These are phyloP conservation scores for Globisporangium echinulatum DNA, from an alignment of 352 stramenopile species.

Conservation along the genomic window DNA sequence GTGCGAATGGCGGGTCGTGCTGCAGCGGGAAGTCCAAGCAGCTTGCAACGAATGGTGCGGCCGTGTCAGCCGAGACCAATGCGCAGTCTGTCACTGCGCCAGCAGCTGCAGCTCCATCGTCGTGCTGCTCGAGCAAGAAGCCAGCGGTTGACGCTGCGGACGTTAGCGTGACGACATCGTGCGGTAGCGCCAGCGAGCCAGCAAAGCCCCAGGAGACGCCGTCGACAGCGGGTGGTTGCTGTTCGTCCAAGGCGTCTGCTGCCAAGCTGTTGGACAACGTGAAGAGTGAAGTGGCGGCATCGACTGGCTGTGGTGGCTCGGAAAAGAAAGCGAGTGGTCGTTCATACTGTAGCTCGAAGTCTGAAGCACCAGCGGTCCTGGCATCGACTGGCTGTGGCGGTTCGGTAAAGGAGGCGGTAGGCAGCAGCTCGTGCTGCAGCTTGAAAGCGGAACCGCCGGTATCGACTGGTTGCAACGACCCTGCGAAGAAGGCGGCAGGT, in stretches of 20 bases:
- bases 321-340: too few relatives aligned
- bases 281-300: not conserved
- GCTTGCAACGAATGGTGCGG: not conserved
- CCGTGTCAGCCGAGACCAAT: not conserved
- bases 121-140: constrained; percentile 6
- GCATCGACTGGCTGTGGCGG: not conserved
- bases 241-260: constrained; percentile 13
- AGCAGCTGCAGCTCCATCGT: not conserved
- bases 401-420: not conserved
- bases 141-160: not conserved
- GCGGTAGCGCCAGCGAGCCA: constrained; percentile 1
- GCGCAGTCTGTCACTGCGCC: not conserved
- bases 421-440: not conserved
- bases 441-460: not conserved
- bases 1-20: not conserved
- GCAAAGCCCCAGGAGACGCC: constrained; percentile 2
- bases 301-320: not conserved
- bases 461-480: not conserved
- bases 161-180: not conserved
- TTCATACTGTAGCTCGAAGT: too few relatives aligned
- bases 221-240: constrained; percentile 2
- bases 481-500: not conserved
- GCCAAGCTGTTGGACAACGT: not conserved
- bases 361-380: too few relatives aligned
- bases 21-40: not conserved